Evolutionary conservation across 805 yeast species (phyloP), one percentile per base, ranked within the genome.

Genomic region (Kuraishia floccosa): DNA sequence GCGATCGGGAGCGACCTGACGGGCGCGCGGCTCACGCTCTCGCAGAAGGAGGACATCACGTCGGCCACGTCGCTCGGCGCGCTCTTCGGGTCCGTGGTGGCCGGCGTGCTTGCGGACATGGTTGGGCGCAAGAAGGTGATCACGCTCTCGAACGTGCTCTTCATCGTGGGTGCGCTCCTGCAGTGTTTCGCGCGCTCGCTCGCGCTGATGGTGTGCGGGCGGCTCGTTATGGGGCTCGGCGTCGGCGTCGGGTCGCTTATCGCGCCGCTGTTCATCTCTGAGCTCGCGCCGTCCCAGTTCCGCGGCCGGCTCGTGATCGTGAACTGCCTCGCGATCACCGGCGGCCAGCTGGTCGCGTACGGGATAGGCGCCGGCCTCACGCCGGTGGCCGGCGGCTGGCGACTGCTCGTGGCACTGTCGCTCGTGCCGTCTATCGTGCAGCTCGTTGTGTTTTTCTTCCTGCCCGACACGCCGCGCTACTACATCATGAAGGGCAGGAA

Each of bases 181-280:
- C 98, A 89, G 59, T 72, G 91, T 36, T 81, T 78, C 21, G 74
- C 96, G 6, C 70, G 72, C 34, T 60, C 76, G 3, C 77, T 85
- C 35, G 84, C 95, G 91, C 75, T 79, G 27, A 89, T 89, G 97
- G 76, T 84, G 39, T 75, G 60, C 10, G 98, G 97, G 25, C 69
- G 97, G 51, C 78, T 91, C 41, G 63, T 89, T 29, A 82, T 91
- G 79, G 98, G 98, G n/a, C 81, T 83, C 53, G 97, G 96, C 44
- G 96, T 89, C 17, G 98, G 98, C 42, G 68, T 83, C 33, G 97
- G 96, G 1, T 86, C 96, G 3, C 62, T 89, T 32, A 79, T 85
- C 33, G 85, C 97, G n/a, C 98, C 98, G 1, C 63, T 89, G 36
- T 87, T 85, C 65, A 81, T 89, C 38, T 66, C 85, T 34, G 98